Evolutionary conservation across 192 early-diverging fungal genomes (phyloP).

Genomic region (Anaeromyces robustus): DNA sequence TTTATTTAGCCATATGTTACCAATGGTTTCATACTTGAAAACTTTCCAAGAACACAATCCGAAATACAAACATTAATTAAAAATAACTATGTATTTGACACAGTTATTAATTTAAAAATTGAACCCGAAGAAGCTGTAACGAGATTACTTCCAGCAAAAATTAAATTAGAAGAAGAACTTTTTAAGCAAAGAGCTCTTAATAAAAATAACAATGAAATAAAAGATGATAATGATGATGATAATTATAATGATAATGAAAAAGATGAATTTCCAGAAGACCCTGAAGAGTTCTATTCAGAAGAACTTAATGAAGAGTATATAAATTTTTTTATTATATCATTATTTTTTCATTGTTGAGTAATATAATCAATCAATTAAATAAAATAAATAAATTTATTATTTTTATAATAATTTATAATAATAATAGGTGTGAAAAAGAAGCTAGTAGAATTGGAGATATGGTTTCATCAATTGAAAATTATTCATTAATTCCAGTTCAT

Average conservation of each 20-base stretch:
- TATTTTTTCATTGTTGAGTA: neutral
- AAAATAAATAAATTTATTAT: too few species aligned
- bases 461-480: neutral
- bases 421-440: neutral
- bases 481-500: neutral
- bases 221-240: neutral
- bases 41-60: neutral
- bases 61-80: neutral
- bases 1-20: neutral
- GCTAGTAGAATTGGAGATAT: neutral
- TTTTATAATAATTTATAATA: too few species aligned
- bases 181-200: neutral
- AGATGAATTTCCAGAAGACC: neutral
- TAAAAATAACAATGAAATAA: neutral
- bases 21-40: neutral
- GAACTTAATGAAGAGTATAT: neutral
- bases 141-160: neutral
- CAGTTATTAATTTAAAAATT: neutral
- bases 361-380: too few species aligned
- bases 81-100: neutral
- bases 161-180: neutral
- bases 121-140: neutral
- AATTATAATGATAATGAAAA: neutral
- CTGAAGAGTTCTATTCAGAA: neutral
- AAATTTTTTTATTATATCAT: neutral